Conservation (phyloP, 2,329 filamentous ascomycete species). For the Sphaerulina vaccinii region DNA sequence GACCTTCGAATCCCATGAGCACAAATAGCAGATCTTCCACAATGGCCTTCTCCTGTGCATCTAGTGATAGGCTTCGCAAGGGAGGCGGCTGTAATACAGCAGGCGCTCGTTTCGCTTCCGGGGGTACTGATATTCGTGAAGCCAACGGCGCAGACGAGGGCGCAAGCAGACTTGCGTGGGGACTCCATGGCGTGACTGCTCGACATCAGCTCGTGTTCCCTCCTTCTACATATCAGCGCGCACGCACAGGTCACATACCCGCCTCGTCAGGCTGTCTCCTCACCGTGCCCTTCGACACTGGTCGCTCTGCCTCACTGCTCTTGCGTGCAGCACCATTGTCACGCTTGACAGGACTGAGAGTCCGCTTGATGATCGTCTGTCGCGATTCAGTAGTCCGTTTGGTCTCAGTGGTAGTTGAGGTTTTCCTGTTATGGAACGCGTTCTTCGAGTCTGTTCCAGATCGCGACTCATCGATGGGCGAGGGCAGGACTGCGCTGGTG, state of each 20-base stretch:
- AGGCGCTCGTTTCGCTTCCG: conserved; percentile 66
- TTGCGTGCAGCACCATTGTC: conserved; percentile 18
- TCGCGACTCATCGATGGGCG: conserved; percentile 20
- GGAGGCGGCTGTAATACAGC: conserved; percentile 64
- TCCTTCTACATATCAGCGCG: neutral
- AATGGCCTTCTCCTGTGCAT: conserved; percentile 81
- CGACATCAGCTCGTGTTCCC: conserved; percentile 11
- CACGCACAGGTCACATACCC: conserved; percentile 26
- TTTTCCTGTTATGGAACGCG: conserved; percentile 21
- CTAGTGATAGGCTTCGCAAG: conserved; percentile 69
- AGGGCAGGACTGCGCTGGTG: conserved; percentile 24
- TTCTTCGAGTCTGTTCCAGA: conserved; percentile 17
- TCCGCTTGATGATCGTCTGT: conserved; percentile 24
- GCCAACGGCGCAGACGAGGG: conserved; percentile 70
- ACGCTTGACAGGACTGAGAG: conserved; percentile 23
- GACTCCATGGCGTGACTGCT: conserved; percentile 64
- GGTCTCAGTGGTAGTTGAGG: conserved; percentile 24
- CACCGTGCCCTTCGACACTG: conserved; percentile 19
- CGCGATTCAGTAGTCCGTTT: conserved; percentile 21
- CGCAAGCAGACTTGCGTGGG: conserved; percentile 72
- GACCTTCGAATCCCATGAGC: conserved; percentile 98
- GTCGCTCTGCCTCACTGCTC: conserved; percentile 23
- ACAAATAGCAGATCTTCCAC: conserved; percentile 90
- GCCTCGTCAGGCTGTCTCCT: conserved; percentile 16
- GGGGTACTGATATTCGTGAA: conserved; percentile 61